phyloP scores from a whole-genome alignment of 257 asterid species.

The Solanum acaule region DNA sequence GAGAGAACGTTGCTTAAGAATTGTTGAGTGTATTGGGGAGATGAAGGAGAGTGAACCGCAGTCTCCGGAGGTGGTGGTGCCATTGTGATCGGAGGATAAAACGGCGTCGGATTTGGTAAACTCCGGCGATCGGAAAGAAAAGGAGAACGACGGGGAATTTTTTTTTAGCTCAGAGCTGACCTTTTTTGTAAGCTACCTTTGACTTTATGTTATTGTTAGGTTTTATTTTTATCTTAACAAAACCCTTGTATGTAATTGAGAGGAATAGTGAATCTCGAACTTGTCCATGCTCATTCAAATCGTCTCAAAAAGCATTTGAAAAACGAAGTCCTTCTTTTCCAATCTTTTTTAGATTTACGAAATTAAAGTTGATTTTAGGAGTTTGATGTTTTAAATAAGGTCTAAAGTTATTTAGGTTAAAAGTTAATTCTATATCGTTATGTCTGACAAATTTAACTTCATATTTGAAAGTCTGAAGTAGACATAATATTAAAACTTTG shows the following conservation, averaged over 20 bases:
- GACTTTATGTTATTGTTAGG: neutral
- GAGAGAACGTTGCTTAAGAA: slow-evolving; percentile 75
- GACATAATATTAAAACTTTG: neutral
- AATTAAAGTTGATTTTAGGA: neutral
- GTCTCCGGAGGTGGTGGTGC: neutral
- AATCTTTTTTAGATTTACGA: no score
- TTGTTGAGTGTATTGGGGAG: slow-evolving; percentile 51
- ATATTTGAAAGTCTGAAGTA: neutral
- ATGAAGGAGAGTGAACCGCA: slow-evolving; percentile 1
- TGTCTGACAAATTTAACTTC: neutral
- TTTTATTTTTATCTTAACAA: neutral
- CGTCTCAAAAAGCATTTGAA: no score
- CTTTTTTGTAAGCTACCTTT: neutral
- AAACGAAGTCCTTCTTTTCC: rapidly evolving
- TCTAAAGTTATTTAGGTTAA: neutral
- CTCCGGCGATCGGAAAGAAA: neutral
- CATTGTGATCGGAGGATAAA: neutral
- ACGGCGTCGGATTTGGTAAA: no score
- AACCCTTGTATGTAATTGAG: neutral
- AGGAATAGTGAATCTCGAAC: neutral
- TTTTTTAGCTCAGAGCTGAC: neutral
- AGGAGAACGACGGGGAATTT: neutral
- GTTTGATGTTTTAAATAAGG: neutral
- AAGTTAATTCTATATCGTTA: neutral
- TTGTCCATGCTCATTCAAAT: neutral